phyloP scores from a whole-genome alignment of 257 asterid species.

The Coffea canephora region DNA sequence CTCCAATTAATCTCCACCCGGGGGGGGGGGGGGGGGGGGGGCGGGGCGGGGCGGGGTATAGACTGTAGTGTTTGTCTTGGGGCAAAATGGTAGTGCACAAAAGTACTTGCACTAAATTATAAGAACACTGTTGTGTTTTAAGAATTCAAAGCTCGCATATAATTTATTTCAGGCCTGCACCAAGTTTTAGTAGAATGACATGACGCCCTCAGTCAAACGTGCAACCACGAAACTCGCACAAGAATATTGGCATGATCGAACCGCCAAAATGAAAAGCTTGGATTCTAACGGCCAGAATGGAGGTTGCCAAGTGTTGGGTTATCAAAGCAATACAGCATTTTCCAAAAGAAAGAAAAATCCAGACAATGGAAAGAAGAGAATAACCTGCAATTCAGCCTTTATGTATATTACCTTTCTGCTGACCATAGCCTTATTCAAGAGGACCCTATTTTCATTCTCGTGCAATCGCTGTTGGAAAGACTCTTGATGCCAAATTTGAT shows the following conservation, averaged over 20 bases:
- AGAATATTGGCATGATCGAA: conserved; percentile 6
- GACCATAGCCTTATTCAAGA: conserved; percentile 13
- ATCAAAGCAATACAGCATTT: conserved; percentile 13
- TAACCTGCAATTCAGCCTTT: background rate
- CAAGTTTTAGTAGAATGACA: background rate
- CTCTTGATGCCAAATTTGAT: conserved; percentile 2
- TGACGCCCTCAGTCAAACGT: conserved; percentile 18
- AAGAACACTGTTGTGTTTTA: too few species aligned
- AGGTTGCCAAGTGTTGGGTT: conserved; percentile 31
- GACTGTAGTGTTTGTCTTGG: background rate
- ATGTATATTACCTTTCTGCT: conserved; percentile 5
- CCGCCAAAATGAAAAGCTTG: conserved; percentile 13
- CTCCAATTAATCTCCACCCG: too few species aligned
- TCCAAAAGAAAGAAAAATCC: background rate
- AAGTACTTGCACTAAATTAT: too few species aligned
- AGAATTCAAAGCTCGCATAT: background rate
- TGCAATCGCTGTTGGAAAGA: conserved; percentile 6
- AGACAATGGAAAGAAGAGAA: background rate
- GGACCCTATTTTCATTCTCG: conserved; percentile 11
- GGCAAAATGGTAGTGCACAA: background rate
- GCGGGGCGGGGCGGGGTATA: too few species aligned
- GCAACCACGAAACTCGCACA: conserved; percentile 14
- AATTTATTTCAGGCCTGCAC: background rate
- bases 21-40: too few species aligned
- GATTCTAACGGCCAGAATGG: conserved; percentile 12